Evolutionary conservation across 176 grass and related monocot species (phyloP).

Genomic region (barley (Hordeum vulgare)): MorexV3_pseudomolecules_assembly NC_058521.1:593376108-593376607

Average conservation of each 20-base stretch:
- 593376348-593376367: constrained; percentile 59
- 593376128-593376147: neutral
- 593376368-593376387: constrained; percentile 37
- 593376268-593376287: constrained; percentile 99
- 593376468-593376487: neutral
- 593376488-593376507: neutral
- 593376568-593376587: neutral
- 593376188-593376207: constrained; percentile 36
- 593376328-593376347: constrained; percentile 45
- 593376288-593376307: constrained; percentile 99
- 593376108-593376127: too few species aligned
- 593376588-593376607: constrained; percentile 3
- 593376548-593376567: neutral
- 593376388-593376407: constrained; percentile 30
- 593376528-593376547: neutral
- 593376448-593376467: too few species aligned
- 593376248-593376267: constrained; percentile 87
- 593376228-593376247: constrained; percentile 57
- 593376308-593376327: constrained; percentile 82
- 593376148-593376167: neutral
- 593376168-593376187: neutral
- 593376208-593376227: neutral
- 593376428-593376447: constrained; percentile 4
- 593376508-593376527: neutral
- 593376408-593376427: constrained; percentile 34